phyloP scores from a whole-genome alignment of 805 yeast genomes.

The Kazachstania africana region DNA sequence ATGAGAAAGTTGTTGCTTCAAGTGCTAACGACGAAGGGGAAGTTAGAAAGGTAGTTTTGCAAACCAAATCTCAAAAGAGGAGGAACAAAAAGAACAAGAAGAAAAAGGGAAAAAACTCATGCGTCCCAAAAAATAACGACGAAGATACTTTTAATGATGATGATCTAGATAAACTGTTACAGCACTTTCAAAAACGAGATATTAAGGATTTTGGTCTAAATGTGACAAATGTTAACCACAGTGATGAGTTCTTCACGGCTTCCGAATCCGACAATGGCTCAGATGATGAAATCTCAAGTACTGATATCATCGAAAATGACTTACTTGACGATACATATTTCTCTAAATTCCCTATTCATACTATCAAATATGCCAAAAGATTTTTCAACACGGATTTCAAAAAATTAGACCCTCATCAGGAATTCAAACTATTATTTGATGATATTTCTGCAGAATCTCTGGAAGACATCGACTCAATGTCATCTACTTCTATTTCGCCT shows the following conservation, averaged over 20 bases:
- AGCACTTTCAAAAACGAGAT: constrained; percentile 29
- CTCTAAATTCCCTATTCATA: constrained; percentile 10
- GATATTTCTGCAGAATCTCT: constrained; percentile 54
- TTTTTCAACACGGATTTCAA: constrained; percentile 23
- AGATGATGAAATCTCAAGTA: constrained; percentile 10
- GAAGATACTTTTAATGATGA: constrained; percentile 35
- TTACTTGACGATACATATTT: constrained; percentile 16
- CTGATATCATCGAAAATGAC: constrained; percentile 25
- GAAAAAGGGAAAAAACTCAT: constrained; percentile 14
- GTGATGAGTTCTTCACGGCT: constrained; percentile 34
- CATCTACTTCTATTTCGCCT: constrained; percentile 57
- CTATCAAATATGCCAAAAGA: constrained; percentile 7
- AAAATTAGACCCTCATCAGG: constrained; percentile 64
- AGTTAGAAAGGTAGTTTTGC: neutral
- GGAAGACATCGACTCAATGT: constrained; percentile 66
- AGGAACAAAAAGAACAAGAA: constrained; percentile 16
- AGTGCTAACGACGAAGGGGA: constrained; percentile 1
- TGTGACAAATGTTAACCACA: constrained; percentile 9
- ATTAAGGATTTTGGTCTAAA: constrained; percentile 7
- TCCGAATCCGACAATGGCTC: constrained; percentile 19
- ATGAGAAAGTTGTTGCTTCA: constrained; percentile 1
- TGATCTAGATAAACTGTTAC: constrained; percentile 45
- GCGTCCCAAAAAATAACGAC: constrained; percentile 1
- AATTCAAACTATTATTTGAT: constrained; percentile 60
- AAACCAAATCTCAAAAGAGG: constrained; percentile 14